Evolutionary conservation across 2,329 filamentous ascomycete species (phyloP), one percentile per base, ranked within the genome.

Genomic region (Mariannaea elegans): DNA sequence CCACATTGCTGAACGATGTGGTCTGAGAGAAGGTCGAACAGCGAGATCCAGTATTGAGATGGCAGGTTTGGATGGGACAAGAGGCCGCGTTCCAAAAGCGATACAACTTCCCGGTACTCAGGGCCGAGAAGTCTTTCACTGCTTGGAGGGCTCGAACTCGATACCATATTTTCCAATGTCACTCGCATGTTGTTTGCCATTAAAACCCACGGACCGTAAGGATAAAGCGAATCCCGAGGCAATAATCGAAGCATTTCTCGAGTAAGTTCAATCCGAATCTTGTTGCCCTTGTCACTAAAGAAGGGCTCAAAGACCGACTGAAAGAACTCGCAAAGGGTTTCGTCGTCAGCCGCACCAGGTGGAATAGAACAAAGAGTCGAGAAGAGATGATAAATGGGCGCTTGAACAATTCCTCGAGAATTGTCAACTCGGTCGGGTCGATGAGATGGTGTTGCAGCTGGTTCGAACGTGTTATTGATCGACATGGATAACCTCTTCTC

Each of bases 31-130:
- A 80, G 74, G 8, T 83, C 77, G 51, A 92, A 86, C 1, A 94
- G 77, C 0, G 79, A 73, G 23, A 79, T 71, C 85, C 84, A 87
- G 7, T 77, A 71, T 14, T 75, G 59, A 65, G 75, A 76, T 0
- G 82, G 81, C 7, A 87, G 73, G 16, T 78, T 78, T 0, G 82
- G 81, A 3, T 81, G 81, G 19, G 78, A 76, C 27, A 75, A 74
- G 46, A 90, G 72, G 16, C 91, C 87, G 65, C 82, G 78, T 67
- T 89, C 83, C 3, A 97, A 80, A 31, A 96, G 84, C 16, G 84
- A 88, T 14, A 89, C 82, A 21, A 90, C 78, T 50, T 90, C 86
- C 8, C 90, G 87, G 64, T 92, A 93, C 56, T 92, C 88, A 10
- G 87, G 85, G 13, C 90, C 86, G 53, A 89, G 73, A 32, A 86